phyloP scores from a whole-genome alignment of 192 early-diverging fungal genomes.

The Podochytrium sp. region DNA sequence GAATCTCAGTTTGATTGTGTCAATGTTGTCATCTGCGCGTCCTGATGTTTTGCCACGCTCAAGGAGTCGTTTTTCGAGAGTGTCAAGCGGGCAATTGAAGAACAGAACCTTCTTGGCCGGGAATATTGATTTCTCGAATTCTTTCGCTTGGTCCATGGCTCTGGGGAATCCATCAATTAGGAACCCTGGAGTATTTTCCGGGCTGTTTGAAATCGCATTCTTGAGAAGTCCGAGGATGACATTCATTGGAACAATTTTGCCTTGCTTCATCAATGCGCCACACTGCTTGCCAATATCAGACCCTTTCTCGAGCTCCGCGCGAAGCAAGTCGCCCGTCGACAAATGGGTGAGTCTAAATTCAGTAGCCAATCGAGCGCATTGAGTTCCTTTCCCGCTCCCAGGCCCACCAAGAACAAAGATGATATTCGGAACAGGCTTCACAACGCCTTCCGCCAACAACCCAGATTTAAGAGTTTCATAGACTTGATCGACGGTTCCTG shows the following conservation, averaged over 20 bases:
- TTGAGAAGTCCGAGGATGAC: slow-evolving; percentile 35
- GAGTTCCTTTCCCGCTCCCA: slow-evolving; percentile 58
- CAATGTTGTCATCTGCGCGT: slow-evolving; percentile 62
- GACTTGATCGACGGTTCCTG: slow-evolving; percentile 17
- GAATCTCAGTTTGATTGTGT: slow-evolving; percentile 56
- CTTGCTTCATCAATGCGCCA: slow-evolving; percentile 56
- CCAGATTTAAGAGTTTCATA: background rate
- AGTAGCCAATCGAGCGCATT: slow-evolving; percentile 55
- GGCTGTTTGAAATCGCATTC: slow-evolving; percentile 27
- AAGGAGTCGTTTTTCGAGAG: slow-evolving; percentile 49
- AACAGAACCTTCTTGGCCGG: slow-evolving; percentile 50
- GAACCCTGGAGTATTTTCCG: slow-evolving; percentile 41
- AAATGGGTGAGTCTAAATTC: slow-evolving; percentile 50
- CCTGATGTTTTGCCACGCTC: slow-evolving; percentile 64
- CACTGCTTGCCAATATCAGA: slow-evolving; percentile 48
- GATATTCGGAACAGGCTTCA: slow-evolving; percentile 39
- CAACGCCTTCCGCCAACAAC: slow-evolving; percentile 9
- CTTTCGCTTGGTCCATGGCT: slow-evolving; percentile 59
- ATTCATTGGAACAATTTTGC: slow-evolving; percentile 64
- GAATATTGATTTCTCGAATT: slow-evolving; percentile 51
- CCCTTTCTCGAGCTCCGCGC: slow-evolving; percentile 55
- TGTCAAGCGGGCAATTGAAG: slow-evolving; percentile 51
- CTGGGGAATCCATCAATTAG: slow-evolving; percentile 72
- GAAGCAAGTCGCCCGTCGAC: slow-evolving; percentile 66
- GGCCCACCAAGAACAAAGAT: slow-evolving; percentile 60